Conservation (phyloP, 1,284 basidiomycete species). For the Leccinum angustisporum region DNA sequence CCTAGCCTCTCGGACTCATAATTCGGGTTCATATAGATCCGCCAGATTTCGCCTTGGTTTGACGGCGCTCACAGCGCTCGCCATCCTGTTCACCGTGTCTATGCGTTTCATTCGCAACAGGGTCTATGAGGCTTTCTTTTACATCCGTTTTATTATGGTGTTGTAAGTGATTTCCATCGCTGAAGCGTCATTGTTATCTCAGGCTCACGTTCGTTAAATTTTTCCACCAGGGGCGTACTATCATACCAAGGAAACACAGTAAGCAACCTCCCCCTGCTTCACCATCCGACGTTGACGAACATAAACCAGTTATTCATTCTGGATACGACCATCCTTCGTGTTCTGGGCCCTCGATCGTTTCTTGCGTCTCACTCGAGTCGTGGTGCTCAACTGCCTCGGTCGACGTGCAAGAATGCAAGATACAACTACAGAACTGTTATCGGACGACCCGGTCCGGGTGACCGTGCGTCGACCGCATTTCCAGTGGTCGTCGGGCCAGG, state of each 20-base stretch:
- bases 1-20: slow-evolving; percentile 6
- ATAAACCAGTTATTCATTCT: slow-evolving; percentile 26
- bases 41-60: slow-evolving; percentile 34
- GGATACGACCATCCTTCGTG: slow-evolving; percentile 58
- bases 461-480: slow-evolving; percentile 29
- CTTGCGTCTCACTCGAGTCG: slow-evolving; percentile 49
- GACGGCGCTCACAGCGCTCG: slow-evolving; percentile 38
- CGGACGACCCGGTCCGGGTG: slow-evolving; percentile 28
- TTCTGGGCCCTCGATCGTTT: slow-evolving; percentile 67
- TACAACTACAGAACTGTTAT: slow-evolving; percentile 27
- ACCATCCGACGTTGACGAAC: not conserved
- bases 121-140: slow-evolving; percentile 50
- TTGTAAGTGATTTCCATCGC: slow-evolving; percentile 35
- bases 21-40: slow-evolving; percentile 35
- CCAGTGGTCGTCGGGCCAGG: slow-evolving; percentile 48
- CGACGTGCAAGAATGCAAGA: slow-evolving; percentile 21
- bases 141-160: slow-evolving; percentile 40
- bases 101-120: slow-evolving; percentile 44
- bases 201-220: slow-evolving; percentile 31
- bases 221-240: slow-evolving; percentile 40
- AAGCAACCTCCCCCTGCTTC: slow-evolving; percentile 15
- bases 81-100: slow-evolving; percentile 41
- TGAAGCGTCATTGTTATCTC: not conserved
- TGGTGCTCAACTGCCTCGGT: slow-evolving; percentile 46
- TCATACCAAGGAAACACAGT: slow-evolving; percentile 37